These are phyloP conservation scores for cucumber (Cucumis sativus) DNA, from an alignment of 306 rosid species.

Conservation along the genomic window DNA sequence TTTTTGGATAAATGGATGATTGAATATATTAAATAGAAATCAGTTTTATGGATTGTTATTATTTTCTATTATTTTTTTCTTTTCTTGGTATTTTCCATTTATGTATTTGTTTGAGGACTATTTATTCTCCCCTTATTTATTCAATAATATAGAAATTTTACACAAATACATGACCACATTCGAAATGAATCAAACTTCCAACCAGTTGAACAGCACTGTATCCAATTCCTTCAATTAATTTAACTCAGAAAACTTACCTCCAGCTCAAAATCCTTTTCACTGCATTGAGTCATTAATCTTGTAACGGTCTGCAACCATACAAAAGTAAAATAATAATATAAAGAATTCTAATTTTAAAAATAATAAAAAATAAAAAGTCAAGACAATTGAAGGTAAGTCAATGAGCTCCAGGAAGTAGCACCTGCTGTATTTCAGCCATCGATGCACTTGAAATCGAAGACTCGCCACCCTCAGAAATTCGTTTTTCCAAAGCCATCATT, in stretches of 20 bases:
- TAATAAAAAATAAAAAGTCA: neutral
- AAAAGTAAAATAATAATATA: neutral
- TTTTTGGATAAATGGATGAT: too few species aligned
- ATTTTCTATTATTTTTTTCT: too few species aligned
- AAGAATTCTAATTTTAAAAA: neutral
- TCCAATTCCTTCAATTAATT: constrained; percentile 13
- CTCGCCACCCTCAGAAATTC: constrained; percentile 69
- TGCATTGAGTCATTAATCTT: constrained; percentile 77
- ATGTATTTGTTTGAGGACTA: too few species aligned
- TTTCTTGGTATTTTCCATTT: too few species aligned
- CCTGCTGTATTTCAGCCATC: constrained; percentile 97
- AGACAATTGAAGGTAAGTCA: neutral
- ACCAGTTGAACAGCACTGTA: neutral
- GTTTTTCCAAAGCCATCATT: constrained; percentile 75
- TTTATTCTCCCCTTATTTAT: too few species aligned
- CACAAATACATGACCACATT: neutral
- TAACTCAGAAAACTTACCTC: constrained; percentile 50
- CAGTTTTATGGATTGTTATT: too few species aligned
- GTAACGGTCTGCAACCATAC: constrained; percentile 58
- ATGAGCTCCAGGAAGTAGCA: constrained; percentile 18
- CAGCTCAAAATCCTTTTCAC: constrained; percentile 89
- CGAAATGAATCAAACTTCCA: neutral
- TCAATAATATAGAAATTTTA: too few species aligned
- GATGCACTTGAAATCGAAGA: constrained; percentile 67
- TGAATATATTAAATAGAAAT: too few species aligned